Evolutionary conservation across 2,329 filamentous ascomycete genomes (phyloP), one percentile per base, ranked within the genome.

Genomic region (Teratosphaeriaceae sp.): DNA sequence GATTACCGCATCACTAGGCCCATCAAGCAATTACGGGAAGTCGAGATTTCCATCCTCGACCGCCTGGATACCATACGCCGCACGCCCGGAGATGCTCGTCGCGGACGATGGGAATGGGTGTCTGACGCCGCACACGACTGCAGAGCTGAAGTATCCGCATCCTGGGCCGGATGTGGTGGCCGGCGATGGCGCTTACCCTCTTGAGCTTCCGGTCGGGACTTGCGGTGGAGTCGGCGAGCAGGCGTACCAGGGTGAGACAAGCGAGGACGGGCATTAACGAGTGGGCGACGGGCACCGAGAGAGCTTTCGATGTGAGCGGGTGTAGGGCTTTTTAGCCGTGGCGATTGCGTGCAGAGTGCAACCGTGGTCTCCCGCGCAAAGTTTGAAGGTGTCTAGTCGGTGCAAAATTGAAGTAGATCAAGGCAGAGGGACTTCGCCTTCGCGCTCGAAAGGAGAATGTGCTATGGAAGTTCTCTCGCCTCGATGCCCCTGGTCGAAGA

Each of bases 161-260:
- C 66, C 67, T 2, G 68, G 68, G 2, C 65, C 65, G 30, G 65
- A 70, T 40, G 63, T 72, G 13, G 61, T 69, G 3, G 40, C 54
- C 15, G 69, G 69, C 7, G 67, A 71, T 53, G 68, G 66, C 18
- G 63, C 59, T 40, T 72, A 72, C 50, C 55, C 63, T n/a, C 58
- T 73, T 20, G 59, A 62, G 43, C 47, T 62, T 22, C 68, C 69
- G 16, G 51, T 40, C 34, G 55, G 56, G 9, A 37, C 40, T 19
- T 58, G 55, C n/a, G 11, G 35, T 44, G 30, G 46, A 47, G 49
- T 42, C 46, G 38, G 49, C 29, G 9, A 48, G 46, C 53, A 55
- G 39, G 43, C 31, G 1, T 53, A 49, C 23, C 13, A 24, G 19
- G 47, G 44, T 2, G 30, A 42, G 35, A 45, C 31, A 15, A 48